These are phyloP conservation scores for Onygena corvina DNA, from an alignment of 2,329 filamentous ascomycete species.

Conservation along the genomic window DNA sequence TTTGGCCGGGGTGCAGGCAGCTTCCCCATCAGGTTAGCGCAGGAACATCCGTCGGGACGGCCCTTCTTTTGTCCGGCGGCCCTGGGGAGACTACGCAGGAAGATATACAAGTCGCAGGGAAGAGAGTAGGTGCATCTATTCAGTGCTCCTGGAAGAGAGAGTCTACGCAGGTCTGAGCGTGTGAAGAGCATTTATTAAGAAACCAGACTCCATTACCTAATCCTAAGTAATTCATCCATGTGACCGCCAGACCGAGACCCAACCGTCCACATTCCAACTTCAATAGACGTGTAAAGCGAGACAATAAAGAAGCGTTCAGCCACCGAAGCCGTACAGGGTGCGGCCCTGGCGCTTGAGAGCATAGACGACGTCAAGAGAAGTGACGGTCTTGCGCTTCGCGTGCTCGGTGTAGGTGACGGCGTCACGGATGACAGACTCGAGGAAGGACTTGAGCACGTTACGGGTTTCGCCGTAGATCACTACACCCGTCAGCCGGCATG, in stretches of 20 bases:
- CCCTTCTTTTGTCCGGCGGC: neutral
- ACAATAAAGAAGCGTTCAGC: conserved; percentile 43
- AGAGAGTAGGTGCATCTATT: too few species aligned
- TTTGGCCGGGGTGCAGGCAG: too few species aligned
- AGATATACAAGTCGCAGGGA: too few species aligned
- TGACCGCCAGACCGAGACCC: neutral
- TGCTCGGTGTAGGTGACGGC: conserved; percentile 73
- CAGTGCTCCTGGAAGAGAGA: neutral
- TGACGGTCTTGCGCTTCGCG: conserved; percentile 55
- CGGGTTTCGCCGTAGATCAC: conserved; percentile 78
- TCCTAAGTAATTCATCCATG: neutral
- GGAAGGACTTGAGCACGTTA: conserved; percentile 72
- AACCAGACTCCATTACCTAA: conserved; percentile 4
- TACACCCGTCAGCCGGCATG: conserved; percentile 22
- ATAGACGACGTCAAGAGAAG: conserved; percentile 51
- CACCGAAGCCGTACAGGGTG: conserved; percentile 81
- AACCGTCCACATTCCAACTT: neutral
- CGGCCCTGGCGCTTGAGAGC: conserved; percentile 53
- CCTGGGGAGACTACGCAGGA: too few species aligned
- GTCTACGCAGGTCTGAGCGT: too few species aligned
- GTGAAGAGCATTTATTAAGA: too few species aligned
- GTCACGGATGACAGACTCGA: conserved; percentile 68
- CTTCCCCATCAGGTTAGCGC: neutral
- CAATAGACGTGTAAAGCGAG: neutral
- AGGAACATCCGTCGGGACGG: neutral